Percentiles rank a stretch among this genome's conserved stretches.
Conservation (phyloP, 2,329 filamentous ascomycete genomes). For the Scedosporium aurantiacum region DNA sequence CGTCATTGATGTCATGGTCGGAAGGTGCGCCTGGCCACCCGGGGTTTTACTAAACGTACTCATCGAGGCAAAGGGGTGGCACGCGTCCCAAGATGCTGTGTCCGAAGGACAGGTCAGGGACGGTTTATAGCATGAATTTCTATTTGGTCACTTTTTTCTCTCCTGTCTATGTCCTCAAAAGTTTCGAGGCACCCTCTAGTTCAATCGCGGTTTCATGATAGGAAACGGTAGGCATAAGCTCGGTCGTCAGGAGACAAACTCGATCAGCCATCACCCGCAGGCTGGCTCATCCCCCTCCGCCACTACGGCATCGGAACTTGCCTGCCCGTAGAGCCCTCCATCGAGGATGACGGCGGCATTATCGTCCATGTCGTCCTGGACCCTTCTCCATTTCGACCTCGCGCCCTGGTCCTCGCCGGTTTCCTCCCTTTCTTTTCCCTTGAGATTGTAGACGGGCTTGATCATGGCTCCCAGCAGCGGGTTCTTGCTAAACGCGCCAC, state of each 20-base stretch:
- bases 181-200: too few relatives aligned
- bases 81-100: too few relatives aligned
- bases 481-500: constrained; percentile 58
- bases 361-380: constrained; percentile 48
- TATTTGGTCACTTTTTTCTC: too few relatives aligned
- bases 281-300: constrained; percentile 15
- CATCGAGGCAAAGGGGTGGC: too few relatives aligned
- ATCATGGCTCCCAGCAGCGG: constrained; percentile 56
- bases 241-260: too few relatives aligned
- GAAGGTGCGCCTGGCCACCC: neutral
- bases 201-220: too few relatives aligned
- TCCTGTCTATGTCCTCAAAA: too few relatives aligned
- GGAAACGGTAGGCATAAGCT: too few relatives aligned
- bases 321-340: constrained; percentile 38
- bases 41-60: neutral
- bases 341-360: constrained; percentile 50
- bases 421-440: constrained; percentile 45
- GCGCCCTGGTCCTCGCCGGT: constrained; percentile 23
- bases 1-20: neutral
- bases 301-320: constrained; percentile 20
- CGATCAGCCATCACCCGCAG: neutral
- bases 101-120: too few relatives aligned
- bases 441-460: constrained; percentile 46
- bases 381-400: constrained; percentile 39
- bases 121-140: too few relatives aligned